Percentiles rank a stretch among this genome's conserved stretches.
These are phyloP conservation scores for Panicum miliaceum DNA, from an alignment of 176 grass and related monocot genomes.

Conservation along the genomic window DNA sequence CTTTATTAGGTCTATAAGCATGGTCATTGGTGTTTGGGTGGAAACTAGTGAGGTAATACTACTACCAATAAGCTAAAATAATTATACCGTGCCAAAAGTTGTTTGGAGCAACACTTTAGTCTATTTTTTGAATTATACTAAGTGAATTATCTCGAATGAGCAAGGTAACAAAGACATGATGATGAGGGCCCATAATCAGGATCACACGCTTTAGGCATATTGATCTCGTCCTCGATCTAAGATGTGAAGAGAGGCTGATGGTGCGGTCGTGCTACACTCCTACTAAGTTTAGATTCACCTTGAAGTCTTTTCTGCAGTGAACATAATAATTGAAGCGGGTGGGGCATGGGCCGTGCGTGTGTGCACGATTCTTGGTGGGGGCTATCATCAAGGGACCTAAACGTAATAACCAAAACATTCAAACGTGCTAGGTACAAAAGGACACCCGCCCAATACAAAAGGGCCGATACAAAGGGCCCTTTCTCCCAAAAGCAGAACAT, in stretches of 20 bases:
- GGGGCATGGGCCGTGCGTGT: not conserved
- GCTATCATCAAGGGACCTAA: constrained; percentile 28
- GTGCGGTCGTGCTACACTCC: not conserved
- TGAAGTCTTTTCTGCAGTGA: too few species aligned
- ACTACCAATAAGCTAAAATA: not conserved
- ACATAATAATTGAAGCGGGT: not conserved
- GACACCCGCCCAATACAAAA: constrained; percentile 47
- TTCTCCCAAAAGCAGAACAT: constrained; percentile 41
- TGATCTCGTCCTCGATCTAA: not conserved
- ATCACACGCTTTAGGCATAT: not conserved
- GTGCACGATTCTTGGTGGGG: not conserved
- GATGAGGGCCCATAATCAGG: not conserved
- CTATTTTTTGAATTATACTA: not conserved
- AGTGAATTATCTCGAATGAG: not conserved
- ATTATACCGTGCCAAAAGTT: not conserved
- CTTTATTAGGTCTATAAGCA: too few species aligned
- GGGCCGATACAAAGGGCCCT: constrained; percentile 41
- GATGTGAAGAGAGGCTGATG: not conserved
- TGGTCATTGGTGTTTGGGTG: too few species aligned
- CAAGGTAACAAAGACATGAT: not conserved
- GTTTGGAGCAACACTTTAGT: too few species aligned
- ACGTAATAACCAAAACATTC: constrained; percentile 30
- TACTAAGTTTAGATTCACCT: not conserved
- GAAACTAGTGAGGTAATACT: too few species aligned
- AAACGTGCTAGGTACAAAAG: constrained; percentile 37